Evolutionary conservation across 345 rosid genomes (phyloP), one percentile per base, ranked within the genome.

Genomic region (Salix arbutifolia): DNA sequence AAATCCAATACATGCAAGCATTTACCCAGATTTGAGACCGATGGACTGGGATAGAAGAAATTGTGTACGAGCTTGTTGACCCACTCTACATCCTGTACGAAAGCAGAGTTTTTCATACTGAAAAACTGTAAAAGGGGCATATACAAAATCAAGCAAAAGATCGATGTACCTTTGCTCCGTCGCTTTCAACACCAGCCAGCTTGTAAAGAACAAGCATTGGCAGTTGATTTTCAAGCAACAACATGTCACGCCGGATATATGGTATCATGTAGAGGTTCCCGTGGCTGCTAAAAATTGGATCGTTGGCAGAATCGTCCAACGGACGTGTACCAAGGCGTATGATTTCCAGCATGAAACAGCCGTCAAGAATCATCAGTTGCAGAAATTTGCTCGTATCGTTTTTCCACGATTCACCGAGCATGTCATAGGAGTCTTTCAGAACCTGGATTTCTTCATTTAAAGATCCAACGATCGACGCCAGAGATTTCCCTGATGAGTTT

Each of bases 201-300:
- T 35, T 72, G 11, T 80, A 60, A 31, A 89, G 83, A 40, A 86
- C 70, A 12, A 78, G 65, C 78, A 79, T 79, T 11, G 89, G 90
- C 72, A 89, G 68, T 65, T 89, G 92, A 75, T 89, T 89, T 74
- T 87, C 89, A 8, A 87, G 84, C 90, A 87, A 74, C 13, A 89
- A 35, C 92, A 85, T 89, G 67, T 87, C 92, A 17, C 88, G 48
- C 79, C 65, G 76, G 52, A 89, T 81, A 76, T 69, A 80, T 0
- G 89, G 89, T 73, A 81, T 50, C 3, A 86, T 75, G 60, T 77
- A 70, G 25, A 79, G 73, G 76, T 68, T 78, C 58, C 92, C 92
- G 46, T 83, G 89, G 56, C 12, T 19, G 79, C 90, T 84, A 58
- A 89, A 89, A 40, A 89, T 48, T 0, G 92, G 89, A 52, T 89